These are phyloP conservation scores for Scutellaria minor DNA, from an alignment of 257 asterid species.

Conservation along the genomic window DNA sequence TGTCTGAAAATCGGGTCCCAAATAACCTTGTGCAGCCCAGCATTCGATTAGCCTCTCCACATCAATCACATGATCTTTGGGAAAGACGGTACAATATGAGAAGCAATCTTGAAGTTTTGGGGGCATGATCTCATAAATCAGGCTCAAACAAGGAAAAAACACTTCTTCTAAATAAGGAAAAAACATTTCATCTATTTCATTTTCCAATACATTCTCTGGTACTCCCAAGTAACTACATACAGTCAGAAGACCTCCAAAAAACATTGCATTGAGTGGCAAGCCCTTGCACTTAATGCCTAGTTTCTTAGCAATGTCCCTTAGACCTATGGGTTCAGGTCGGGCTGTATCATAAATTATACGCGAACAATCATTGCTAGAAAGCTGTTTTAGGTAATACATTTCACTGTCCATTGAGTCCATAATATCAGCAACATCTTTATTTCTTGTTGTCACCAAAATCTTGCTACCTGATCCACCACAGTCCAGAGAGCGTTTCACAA, in stretches of 20 bases:
- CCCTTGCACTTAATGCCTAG: too few species aligned
- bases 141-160: background rate
- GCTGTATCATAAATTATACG: too few species aligned
- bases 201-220: too few species aligned
- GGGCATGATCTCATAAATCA: slow-evolving; percentile 37
- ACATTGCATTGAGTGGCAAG: too few species aligned
- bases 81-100: slow-evolving; percentile 49
- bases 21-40: slow-evolving; percentile 49
- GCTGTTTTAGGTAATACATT: background rate
- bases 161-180: too few species aligned
- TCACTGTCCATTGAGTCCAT: background rate
- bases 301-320: too few species aligned
- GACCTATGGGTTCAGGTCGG: too few species aligned
- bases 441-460: background rate
- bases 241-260: too few species aligned
- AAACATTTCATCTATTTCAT: too few species aligned
- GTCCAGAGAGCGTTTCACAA: too few species aligned
- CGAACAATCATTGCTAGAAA: background rate
- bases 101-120: slow-evolving; percentile 45
- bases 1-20: background rate
- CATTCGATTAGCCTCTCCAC: slow-evolving; percentile 39
- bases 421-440: background rate
- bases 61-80: slow-evolving; percentile 43
- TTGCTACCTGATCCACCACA: background rate
- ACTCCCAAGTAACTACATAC: background rate